Evolutionary conservation across 495 filamentous ascomycete species (phyloP).

Genomic region (Chaetomidium leptoderma): DNA sequence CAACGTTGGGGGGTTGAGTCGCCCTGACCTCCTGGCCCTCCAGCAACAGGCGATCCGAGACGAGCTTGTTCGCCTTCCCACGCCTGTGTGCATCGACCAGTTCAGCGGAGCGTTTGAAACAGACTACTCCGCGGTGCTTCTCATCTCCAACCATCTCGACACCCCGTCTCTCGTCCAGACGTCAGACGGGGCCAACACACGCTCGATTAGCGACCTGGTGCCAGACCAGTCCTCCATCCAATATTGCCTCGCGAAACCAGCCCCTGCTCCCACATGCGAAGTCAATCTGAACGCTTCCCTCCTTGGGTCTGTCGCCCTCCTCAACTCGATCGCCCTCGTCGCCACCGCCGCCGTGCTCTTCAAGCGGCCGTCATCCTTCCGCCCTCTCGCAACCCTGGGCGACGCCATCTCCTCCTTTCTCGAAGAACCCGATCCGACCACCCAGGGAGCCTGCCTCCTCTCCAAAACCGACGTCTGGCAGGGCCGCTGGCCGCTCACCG

Average conservation of each 20-base stretch:
- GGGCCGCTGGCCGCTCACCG: constrained; percentile 34
- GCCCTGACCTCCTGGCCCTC: constrained; percentile 33
- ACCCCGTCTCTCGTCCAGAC: constrained; percentile 34
- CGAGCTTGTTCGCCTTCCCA: constrained; percentile 28
- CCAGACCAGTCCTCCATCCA: constrained; percentile 25
- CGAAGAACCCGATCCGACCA: constrained; percentile 35
- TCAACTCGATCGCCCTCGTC: constrained; percentile 40
- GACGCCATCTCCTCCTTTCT: constrained; percentile 48
- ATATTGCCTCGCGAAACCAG: constrained; percentile 35
- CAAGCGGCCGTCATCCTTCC: constrained; percentile 28
- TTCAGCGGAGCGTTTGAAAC: constrained; percentile 31
- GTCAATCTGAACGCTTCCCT: constrained; percentile 41
- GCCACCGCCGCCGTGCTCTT: constrained; percentile 35
- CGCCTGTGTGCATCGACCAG: constrained; percentile 27
- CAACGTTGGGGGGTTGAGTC: constrained; percentile 32
- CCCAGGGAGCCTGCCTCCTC: constrained; percentile 36
- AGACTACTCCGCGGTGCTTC: constrained; percentile 33
- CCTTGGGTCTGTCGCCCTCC: constrained; percentile 36
- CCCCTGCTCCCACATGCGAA: constrained; percentile 29
- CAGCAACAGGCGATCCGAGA: constrained; percentile 30
- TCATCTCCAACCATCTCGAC: constrained; percentile 32
- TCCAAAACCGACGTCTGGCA: constrained; percentile 39
- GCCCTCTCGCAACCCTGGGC: constrained; percentile 43
- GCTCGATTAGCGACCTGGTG: constrained; percentile 9
- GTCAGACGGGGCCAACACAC: constrained; percentile 6